These are phyloP conservation scores for Rhipidocladum racemiflorum DNA, from an alignment of 176 grass and related monocot genomes.

Conservation along the genomic window DNA sequence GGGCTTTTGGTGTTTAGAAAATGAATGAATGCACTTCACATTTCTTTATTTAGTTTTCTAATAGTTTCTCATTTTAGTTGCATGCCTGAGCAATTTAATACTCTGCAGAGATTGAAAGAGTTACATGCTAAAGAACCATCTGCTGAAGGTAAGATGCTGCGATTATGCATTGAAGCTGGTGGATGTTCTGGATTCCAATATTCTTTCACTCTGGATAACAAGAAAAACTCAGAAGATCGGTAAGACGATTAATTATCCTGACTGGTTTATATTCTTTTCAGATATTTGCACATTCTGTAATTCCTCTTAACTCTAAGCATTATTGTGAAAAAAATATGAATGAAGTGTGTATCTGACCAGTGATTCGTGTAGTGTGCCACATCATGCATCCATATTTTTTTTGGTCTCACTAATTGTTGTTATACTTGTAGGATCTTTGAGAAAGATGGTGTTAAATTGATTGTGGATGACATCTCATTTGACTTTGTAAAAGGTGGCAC, in stretches of 20 bases:
- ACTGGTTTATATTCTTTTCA: not conserved
- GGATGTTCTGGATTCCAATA: conserved; percentile 92
- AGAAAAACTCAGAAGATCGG: conserved; percentile 47
- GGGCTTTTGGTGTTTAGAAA: not conserved
- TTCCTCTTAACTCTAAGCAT: not conserved
- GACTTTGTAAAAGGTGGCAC: conserved; percentile 94
- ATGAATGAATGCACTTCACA: not conserved
- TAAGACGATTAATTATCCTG: not conserved
- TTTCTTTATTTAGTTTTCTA: not conserved
- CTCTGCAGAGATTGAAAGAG: conserved; percentile 77
- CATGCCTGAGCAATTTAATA: not conserved
- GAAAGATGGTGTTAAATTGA: conserved; percentile 72
- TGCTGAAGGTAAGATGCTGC: conserved; percentile 70
- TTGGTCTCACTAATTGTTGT: not conserved
- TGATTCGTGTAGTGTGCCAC: not conserved
- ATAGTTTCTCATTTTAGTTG: not conserved
- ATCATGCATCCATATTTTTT: not conserved
- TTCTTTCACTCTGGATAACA: conserved; percentile 71
- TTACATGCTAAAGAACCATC: conserved; percentile 57
- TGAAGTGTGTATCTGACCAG: not conserved
- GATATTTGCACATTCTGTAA: not conserved
- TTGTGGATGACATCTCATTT: conserved; percentile 82
- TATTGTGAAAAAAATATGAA: not conserved
- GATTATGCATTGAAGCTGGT: conserved; percentile 81
- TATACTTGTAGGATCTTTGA: conserved; percentile 67